phyloP scores from a whole-genome alignment of 2,329 filamentous ascomycete genomes.

The Pochonia chlamydosporia region DNA sequence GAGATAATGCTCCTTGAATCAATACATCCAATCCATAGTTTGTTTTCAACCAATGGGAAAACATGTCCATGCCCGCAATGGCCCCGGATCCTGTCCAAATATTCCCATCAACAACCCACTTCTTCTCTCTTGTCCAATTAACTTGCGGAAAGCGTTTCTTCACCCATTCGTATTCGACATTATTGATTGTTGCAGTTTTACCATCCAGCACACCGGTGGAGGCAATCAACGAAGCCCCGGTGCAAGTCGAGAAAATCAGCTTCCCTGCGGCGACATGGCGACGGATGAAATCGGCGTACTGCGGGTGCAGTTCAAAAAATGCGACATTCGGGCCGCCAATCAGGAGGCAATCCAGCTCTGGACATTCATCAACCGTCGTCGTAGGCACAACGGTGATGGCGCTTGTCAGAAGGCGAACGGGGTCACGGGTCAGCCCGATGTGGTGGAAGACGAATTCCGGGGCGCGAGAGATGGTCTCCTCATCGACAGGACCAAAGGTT shows the following conservation, averaged over 20 bases:
- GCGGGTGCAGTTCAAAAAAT: slow-evolving; percentile 20
- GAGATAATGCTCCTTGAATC: slow-evolving; percentile 10
- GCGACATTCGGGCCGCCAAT: slow-evolving; percentile 24
- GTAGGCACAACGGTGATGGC: slow-evolving; percentile 19
- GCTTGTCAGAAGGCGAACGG: slow-evolving; percentile 14
- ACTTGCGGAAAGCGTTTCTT: slow-evolving; percentile 30
- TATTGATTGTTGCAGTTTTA: slow-evolving; percentile 35
- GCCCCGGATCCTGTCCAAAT: slow-evolving; percentile 41
- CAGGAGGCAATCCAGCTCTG: slow-evolving; percentile 29
- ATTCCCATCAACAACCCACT: slow-evolving; percentile 39
- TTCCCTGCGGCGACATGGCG: slow-evolving; percentile 29
- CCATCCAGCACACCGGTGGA: slow-evolving; percentile 34
- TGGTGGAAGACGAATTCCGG: slow-evolving; percentile 26
- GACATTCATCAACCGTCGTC: slow-evolving; percentile 24
- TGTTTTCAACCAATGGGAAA: slow-evolving; percentile 32
- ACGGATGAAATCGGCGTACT: slow-evolving; percentile 24
- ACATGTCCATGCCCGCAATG: slow-evolving; percentile 38
- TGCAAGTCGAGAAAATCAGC: slow-evolving; percentile 29
- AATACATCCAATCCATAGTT: slow-evolving; percentile 24
- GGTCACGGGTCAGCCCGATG: slow-evolving; percentile 23
- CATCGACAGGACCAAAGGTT: slow-evolving; percentile 11
- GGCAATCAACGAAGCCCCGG: slow-evolving; percentile 25
- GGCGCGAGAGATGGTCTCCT: slow-evolving; percentile 16
- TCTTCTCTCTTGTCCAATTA: slow-evolving; percentile 34
- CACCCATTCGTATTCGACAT: slow-evolving; percentile 22